A percentile compares a stretch with the other conserved stretches of the same genome.
These are phyloP conservation scores for Annulohypoxylon nitens DNA, from an alignment of 495 filamentous ascomycete species.

Conservation along the genomic window DNA sequence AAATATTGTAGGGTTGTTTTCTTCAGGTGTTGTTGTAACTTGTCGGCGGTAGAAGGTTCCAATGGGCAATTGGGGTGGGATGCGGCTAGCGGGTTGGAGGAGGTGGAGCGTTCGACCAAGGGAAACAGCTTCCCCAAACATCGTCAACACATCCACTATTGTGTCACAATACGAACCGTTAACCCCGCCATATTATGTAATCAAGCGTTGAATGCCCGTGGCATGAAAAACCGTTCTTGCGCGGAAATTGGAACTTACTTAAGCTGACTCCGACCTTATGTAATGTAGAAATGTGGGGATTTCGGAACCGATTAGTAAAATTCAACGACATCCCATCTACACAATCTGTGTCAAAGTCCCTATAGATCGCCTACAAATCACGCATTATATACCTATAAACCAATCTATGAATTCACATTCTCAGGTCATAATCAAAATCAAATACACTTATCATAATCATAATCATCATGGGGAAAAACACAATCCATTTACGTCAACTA, in stretches of 20 bases:
- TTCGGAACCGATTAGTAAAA: slow-evolving; percentile 17
- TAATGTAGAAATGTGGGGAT: slow-evolving; percentile 14
- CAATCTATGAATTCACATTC: not conserved
- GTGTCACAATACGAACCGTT: not conserved
- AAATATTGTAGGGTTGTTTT: slow-evolving; percentile 28
- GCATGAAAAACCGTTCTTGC: not conserved
- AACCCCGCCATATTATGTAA: not conserved
- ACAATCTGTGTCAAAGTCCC: not conserved
- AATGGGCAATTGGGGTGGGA: slow-evolving; percentile 24
- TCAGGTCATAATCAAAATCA: not conserved
- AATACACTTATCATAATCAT: not conserved
- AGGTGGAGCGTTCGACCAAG: slow-evolving; percentile 5
- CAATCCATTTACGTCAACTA: not conserved
- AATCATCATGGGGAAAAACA: not conserved
- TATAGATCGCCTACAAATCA: too few relatives aligned
- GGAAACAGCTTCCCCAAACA: slow-evolving; percentile 2
- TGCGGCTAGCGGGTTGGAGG: slow-evolving; percentile 25
- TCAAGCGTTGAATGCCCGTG: not conserved
- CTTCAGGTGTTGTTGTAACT: slow-evolving; percentile 19
- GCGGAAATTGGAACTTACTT: not conserved
- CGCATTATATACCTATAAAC: not conserved
- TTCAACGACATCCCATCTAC: slow-evolving; percentile 30
- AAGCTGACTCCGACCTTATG: not conserved
- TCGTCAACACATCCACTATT: not conserved
- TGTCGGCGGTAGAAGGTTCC: slow-evolving; percentile 31